phyloP scores from a whole-genome alignment of 2,329 filamentous ascomycete genomes.

The Hypoxylon sp. region DNA sequence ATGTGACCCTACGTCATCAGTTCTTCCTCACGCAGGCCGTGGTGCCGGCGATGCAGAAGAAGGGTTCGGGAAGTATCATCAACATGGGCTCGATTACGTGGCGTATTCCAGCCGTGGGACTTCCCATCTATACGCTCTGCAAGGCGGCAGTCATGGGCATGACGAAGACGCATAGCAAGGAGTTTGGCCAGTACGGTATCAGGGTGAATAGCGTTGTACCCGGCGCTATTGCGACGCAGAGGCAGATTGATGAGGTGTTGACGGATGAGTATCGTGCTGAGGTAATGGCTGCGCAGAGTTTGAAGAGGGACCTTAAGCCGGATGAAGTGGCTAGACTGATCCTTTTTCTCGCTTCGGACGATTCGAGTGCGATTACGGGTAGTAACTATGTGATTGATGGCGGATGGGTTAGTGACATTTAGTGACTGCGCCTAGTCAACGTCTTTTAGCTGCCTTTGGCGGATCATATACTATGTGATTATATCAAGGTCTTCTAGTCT shows the following conservation, averaged over 20 bases:
- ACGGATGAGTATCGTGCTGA: conserved; percentile 57
- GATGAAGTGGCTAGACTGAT: conserved; percentile 62
- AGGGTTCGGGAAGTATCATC: conserved; percentile 54
- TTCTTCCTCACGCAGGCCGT: conserved; percentile 59
- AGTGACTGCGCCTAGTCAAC: neutral
- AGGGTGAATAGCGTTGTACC: conserved; percentile 65
- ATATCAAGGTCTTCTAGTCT: neutral
- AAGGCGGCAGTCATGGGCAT: conserved; percentile 58
- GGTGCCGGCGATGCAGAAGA: conserved; percentile 52
- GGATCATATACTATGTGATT: neutral
- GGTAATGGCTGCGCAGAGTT: conserved; percentile 57
- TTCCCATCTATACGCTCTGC: conserved; percentile 55
- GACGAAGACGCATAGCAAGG: conserved; percentile 55
- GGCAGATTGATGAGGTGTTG: conserved; percentile 59
- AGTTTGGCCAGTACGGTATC: conserved; percentile 55
- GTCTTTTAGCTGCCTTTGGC: neutral
- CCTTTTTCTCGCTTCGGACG: conserved; percentile 61
- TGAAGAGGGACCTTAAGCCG: conserved; percentile 58
- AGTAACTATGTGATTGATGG: conserved; percentile 58
- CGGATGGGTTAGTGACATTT: conserved; percentile 53
- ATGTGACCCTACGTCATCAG: conserved; percentile 60
- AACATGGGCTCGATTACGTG: conserved; percentile 59
- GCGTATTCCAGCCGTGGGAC: conserved; percentile 52
- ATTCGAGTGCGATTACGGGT: conserved; percentile 62
- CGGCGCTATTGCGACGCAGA: conserved; percentile 61